Evolutionary conservation across 148 eudicot species (phyloP).

Genomic region (Agrostemma githago): DNA sequence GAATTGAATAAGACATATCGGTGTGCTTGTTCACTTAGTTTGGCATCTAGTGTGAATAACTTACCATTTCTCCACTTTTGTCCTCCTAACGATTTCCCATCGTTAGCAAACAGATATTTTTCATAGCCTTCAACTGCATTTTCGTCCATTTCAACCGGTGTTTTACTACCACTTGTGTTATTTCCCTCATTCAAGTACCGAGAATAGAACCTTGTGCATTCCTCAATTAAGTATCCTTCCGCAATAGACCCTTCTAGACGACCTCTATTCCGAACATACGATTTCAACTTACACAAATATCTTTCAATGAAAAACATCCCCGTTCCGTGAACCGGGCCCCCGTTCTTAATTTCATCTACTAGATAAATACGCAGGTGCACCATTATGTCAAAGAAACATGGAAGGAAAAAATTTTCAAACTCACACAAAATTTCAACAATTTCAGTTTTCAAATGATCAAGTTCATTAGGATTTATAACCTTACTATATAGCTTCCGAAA

Average conservation of each 20-base stretch:
- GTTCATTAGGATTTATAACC: background rate
- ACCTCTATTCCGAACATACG: background rate
- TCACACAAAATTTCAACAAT: background rate
- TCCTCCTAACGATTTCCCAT: constrained; percentile 11
- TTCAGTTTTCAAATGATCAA: background rate
- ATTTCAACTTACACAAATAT: background rate
- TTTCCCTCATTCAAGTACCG: constrained; percentile 4
- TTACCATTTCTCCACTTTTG: constrained; percentile 2
- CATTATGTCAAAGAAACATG: background rate
- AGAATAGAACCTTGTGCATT: background rate
- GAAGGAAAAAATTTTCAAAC: background rate
- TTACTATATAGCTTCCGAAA: background rate
- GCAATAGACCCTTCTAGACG: background rate
- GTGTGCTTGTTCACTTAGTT: background rate
- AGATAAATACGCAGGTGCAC: background rate
- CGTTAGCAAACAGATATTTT: background rate
- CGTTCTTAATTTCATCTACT: constrained; percentile 6
- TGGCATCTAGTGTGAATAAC: background rate
- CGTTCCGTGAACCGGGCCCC: background rate
- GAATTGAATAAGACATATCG: constrained; percentile 2
- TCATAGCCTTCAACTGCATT: background rate
- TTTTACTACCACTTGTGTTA: background rate
- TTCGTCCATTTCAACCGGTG: background rate
- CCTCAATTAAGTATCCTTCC: background rate
- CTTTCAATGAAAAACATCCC: background rate